Conservation (phyloP, 2,329 filamentous ascomycete genomes). For the Clonostachys solani region DNA sequence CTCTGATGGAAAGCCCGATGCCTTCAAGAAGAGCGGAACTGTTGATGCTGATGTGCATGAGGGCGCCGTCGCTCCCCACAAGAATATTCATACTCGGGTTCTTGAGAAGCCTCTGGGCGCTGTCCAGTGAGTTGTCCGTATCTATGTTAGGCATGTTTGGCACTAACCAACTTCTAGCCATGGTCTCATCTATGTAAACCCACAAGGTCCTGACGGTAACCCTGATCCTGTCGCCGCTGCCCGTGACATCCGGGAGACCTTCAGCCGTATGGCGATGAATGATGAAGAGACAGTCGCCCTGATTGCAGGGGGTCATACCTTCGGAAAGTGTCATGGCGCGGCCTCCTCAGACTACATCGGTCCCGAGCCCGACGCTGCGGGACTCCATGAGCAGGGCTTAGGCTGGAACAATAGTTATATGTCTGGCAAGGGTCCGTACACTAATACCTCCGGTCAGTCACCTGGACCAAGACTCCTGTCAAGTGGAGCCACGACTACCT, state of each 20-base stretch:
- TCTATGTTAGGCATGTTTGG: no score
- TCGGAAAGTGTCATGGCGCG: slow-evolving; percentile 79
- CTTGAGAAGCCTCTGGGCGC: no score
- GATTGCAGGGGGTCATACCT: slow-evolving; percentile 74
- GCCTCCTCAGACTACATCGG: slow-evolving; percentile 60
- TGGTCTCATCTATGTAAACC: slow-evolving; percentile 77
- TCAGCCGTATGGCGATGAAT: slow-evolving; percentile 54
- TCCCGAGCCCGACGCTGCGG: slow-evolving; percentile 61
- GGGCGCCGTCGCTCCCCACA: slow-evolving; percentile 19
- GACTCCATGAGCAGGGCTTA: slow-evolving; percentile 63
- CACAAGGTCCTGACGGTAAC: slow-evolving; percentile 60
- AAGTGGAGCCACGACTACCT: slow-evolving; percentile 75
- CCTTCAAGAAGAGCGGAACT: slow-evolving; percentile 44
- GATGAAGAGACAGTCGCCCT: slow-evolving; percentile 78
- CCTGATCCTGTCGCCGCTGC: slow-evolving; percentile 67
- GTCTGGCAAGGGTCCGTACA: slow-evolving; percentile 64
- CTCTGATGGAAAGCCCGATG: slow-evolving; percentile 29
- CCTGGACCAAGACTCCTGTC: slow-evolving; percentile 71
- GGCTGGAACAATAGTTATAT: slow-evolving; percentile 66
- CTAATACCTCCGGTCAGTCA: slow-evolving; percentile 73
- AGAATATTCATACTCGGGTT: slow-evolving; percentile 9
- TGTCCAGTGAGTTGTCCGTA: no score
- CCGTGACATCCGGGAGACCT: slow-evolving; percentile 69
- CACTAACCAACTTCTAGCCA: slow-evolving; percentile 45
- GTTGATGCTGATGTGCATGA: slow-evolving; percentile 5